Evolutionary conservation across 495 filamentous ascomycete species (phyloP).

Genomic region (Hyaloscypha hepaticicola): DNA sequence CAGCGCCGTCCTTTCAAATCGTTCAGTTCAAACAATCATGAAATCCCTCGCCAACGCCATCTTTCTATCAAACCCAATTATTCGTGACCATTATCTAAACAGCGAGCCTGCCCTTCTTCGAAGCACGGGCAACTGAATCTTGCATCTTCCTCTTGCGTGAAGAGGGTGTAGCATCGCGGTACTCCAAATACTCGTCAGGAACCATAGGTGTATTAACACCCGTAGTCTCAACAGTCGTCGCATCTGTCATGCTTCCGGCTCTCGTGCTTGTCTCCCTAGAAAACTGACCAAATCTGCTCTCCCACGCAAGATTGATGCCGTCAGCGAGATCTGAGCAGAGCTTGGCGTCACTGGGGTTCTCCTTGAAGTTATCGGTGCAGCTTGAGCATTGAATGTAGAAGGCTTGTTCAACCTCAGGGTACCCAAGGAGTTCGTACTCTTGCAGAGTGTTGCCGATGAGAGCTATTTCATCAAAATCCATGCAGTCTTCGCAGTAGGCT

Average conservation of each 20-base stretch:
- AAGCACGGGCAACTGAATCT: not conserved
- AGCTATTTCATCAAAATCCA: slow-evolving; percentile 52
- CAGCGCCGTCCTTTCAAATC: not conserved
- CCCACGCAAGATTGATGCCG: slow-evolving; percentile 28
- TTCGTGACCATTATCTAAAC: not conserved
- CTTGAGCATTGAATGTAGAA: slow-evolving; percentile 52
- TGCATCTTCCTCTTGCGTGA: slow-evolving; percentile 16
- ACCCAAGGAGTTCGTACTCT: slow-evolving; percentile 51
- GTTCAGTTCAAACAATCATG: not conserved
- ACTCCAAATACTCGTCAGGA: slow-evolving; percentile 13
- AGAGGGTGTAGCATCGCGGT: not conserved
- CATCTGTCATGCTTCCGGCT: slow-evolving; percentile 39
- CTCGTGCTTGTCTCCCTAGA: slow-evolving; percentile 23
- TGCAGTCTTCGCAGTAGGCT: slow-evolving; percentile 62
- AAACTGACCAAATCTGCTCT: slow-evolving; percentile 22
- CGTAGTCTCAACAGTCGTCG: slow-evolving; percentile 39
- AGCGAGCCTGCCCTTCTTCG: not conserved
- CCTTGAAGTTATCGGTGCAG: slow-evolving; percentile 41
- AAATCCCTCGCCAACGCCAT: not conserved
- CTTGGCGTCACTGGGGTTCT: slow-evolving; percentile 32
- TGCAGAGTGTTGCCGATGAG: slow-evolving; percentile 51
- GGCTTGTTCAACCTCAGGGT: slow-evolving; percentile 41
- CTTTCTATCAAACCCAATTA: not conserved
- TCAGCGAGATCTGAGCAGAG: slow-evolving; percentile 33
- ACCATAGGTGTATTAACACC: slow-evolving; percentile 36